A percentile compares a stretch with the other conserved stretches of the same genome.
phyloP scores from a whole-genome alignment of 2,329 filamentous ascomycete species.

The Colletotrichum sp. region DNA sequence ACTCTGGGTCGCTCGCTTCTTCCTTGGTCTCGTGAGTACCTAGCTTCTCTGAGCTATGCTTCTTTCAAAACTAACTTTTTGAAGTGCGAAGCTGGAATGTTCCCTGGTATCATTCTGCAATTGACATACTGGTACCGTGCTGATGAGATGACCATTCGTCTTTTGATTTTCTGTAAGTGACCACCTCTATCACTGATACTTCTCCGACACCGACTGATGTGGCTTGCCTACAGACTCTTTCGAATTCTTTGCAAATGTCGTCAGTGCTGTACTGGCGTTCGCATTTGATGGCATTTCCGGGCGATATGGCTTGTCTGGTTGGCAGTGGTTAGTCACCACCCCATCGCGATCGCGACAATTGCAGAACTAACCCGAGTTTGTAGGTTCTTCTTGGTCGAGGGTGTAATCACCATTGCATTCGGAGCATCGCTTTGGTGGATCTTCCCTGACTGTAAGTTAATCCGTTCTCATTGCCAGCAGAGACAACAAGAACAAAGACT shows the following conservation, averaged over 20 bases:
- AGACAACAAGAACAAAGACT: not conserved
- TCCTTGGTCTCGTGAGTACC: not conserved
- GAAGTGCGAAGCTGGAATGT: conserved; percentile 43
- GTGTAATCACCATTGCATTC: not conserved
- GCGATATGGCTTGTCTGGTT: conserved; percentile 35
- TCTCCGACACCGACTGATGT: not conserved
- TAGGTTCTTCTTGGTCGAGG: not conserved
- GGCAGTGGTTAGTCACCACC: conserved; percentile 11
- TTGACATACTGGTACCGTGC: conserved; percentile 52
- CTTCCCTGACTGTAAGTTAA: not conserved
- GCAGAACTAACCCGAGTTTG: not conserved
- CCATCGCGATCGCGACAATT: not conserved
- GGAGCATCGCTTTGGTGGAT: not conserved
- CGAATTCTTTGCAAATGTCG: conserved; percentile 42
- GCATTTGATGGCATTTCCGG: conserved; percentile 43
- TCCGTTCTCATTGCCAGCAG: accelerated
- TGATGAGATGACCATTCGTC: conserved; percentile 48
- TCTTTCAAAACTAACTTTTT: not conserved
- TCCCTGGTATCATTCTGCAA: conserved; percentile 45
- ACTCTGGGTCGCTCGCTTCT: not conserved
- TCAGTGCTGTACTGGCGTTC: conserved; percentile 47
- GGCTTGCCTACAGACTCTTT: not conserved
- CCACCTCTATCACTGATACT: not conserved
- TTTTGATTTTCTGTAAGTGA: conserved; percentile 48
- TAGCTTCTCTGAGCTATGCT: not conserved